Evolutionary conservation across 1,284 basidiomycete genomes (phyloP), one percentile per base, ranked within the genome.

Genomic region (Crocinoboletus sp.): DNA sequence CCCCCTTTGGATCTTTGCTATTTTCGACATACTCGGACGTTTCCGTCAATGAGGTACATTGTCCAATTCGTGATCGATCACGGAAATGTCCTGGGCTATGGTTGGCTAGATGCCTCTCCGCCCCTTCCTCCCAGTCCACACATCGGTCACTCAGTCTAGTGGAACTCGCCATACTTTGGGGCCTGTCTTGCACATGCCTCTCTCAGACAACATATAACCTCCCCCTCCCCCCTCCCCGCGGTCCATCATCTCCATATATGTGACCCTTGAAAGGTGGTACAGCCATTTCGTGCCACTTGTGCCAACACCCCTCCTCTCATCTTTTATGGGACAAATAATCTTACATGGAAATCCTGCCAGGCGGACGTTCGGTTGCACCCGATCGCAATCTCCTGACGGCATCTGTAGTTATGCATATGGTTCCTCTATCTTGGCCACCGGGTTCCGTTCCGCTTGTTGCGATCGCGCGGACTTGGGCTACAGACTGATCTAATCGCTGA

Each of bases 381-480:
- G 61, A 59, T 50, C 59, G 57, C 30, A 38, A 41, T 29, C 35
- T 49, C 44, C 33, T 59, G 41, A 61, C 58, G 56, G 57, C 59
- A 64, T 61, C 56, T 54, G 56, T 56, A 56, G 58, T 60, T 53
- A 57, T 55, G 63, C 66, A 66, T 63, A 67, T 66, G 66, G 62
- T 49, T 40, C 56, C 37, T 48, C 54, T 53, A 52, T 53, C 56
- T 52, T 52, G 50, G 62, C 47, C 63, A 55, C 53, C 67, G 65
- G 66, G 58, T 53, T 61, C 59, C 60, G 58, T 60, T 38, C 58
- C 58, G 60, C 45, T 47, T 43, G 45, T 45, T 48, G 47, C 45
- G 49, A 64, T 64, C 59, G 59, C 47, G 58, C 58, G 61, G 61
- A 62, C 46, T 53, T 48, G 40, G 31, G 41, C 41, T 33, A 39